Evolutionary conservation across 2,329 filamentous ascomycete species (phyloP).

Genomic region (Trichoderma citrinoviride): DNA sequence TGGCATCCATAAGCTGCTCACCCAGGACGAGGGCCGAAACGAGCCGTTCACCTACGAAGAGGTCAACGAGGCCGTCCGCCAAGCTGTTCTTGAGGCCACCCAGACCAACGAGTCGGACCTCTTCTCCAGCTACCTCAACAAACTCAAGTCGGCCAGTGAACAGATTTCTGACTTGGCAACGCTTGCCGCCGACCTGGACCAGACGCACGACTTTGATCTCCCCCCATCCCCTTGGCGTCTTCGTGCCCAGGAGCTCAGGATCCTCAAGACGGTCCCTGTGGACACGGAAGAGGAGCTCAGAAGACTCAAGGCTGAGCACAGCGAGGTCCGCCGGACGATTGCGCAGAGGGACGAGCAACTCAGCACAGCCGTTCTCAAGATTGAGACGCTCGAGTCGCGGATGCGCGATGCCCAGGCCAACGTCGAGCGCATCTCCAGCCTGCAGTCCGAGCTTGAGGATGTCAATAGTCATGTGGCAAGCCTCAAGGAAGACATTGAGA

Average conservation of each 20-base stretch:
- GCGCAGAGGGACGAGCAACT: slow-evolving; percentile 76
- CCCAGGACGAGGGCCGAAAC: slow-evolving; percentile 65
- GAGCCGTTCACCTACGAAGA: slow-evolving; percentile 67
- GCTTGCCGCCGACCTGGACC: slow-evolving; percentile 66
- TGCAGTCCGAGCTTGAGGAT: slow-evolving; percentile 59
- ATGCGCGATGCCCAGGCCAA: slow-evolving; percentile 83
- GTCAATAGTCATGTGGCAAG: slow-evolving; percentile 50
- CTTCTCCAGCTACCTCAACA: slow-evolving; percentile 65
- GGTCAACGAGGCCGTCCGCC: slow-evolving; percentile 60
- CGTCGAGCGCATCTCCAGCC: slow-evolving; percentile 63
- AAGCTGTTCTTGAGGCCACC: slow-evolving; percentile 48
- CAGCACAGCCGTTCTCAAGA: slow-evolving; percentile 85
- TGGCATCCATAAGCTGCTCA: slow-evolving; percentile 62
- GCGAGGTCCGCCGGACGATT: slow-evolving; percentile 69
- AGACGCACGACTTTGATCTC: slow-evolving; percentile 76
- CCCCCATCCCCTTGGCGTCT: slow-evolving; percentile 77
- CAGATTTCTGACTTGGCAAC: slow-evolving; percentile 69
- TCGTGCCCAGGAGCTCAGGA: slow-evolving; percentile 75
- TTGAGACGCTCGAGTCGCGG: slow-evolving; percentile 84
- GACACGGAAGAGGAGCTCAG: slow-evolving; percentile 84
- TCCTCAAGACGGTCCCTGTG: slow-evolving; percentile 74
- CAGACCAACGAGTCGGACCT: slow-evolving; percentile 62
- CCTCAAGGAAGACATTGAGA: slow-evolving; percentile 63
- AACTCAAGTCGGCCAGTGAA: slow-evolving; percentile 61
- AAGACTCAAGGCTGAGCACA: slow-evolving; percentile 74